Evolutionary conservation across 257 asterid species (phyloP), one percentile per base, ranked within the genome.

Genomic region (Salvia splendens): DNA sequence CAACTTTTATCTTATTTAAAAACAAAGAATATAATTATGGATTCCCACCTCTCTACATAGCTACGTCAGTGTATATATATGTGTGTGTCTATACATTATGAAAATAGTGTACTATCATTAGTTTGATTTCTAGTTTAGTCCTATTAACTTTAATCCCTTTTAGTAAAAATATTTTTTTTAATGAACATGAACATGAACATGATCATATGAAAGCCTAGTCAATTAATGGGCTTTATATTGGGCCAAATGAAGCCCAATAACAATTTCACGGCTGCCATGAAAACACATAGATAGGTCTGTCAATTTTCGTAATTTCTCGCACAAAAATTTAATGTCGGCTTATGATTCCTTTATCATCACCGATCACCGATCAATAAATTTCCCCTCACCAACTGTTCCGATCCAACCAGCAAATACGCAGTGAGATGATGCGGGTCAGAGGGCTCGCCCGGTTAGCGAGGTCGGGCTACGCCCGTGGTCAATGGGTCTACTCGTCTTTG

Each of bases 371-470:
- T 65, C 51, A 35, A 60, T 41, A 15, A 62, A 35, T 20, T 8
- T 5, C n/a, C 36, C 12, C 16, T 61, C 35, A 4, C n/a, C 56
- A 14, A 41, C 73, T 70, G 14, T 65, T 49, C 32, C 56, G 61
- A 58, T 56, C 43, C 51, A 8, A 38, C 1, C 9, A 5, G 8
- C 7, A 5, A 6, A 35, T 35, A 38, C 71, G 49, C 16, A 66
- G 5, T 33, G 58, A 38, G 73, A 84, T 84, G 89, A 33, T 72
- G 43, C 74, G 60, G 38, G 74, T 54, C 6, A 67, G 84, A 73
- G 82, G 83, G 47, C 64, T 84, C 71, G 32, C 82, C 75, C 84
- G 87, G 68, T 16, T 78, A 43, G 68, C 85, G 74, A 80, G 84
- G 77, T 55, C 79, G 77, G 78, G 78, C 62, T 82, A 68, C 75